Evolutionary conservation across 331 rosid genomes (phyloP), one percentile per base, ranked within the genome.

Genomic region (Rhamnella rubrinervis): DNA sequence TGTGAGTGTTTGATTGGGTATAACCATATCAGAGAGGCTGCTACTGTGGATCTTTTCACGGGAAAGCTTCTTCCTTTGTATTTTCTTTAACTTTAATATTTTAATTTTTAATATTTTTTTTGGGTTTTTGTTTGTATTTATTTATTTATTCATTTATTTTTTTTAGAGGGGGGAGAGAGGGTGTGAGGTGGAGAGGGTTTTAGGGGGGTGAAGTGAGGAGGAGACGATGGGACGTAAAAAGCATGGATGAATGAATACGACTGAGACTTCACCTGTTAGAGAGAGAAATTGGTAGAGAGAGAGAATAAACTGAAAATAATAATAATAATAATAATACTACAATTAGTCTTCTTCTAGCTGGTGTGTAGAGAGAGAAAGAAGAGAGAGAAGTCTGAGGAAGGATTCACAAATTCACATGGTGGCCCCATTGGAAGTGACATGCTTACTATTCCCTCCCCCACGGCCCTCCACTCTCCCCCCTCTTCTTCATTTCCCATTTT

Each of bases 181-280:
- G 59, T 47, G 51, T 20, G 53, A 69, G 44, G 18, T 61, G 59
- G 65, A 65, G 50, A 46, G 51, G 49, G 55, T 49, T 70, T 69
- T 68, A 13, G 70, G 18, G 40, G 44, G 78, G 19, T 55, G 13
- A 62, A 40, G 53, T 44, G 25, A 2, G 23, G 39, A 75, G 31
- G 52, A 61, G 72, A 50, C 56, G 59, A 93, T 93, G 92, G 96
- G 93, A 90, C 90, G 92, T 85, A 12, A 80, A 85, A 85, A 83
- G 89, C 62, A 76, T 75, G 71, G 71, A 71, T 73, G 83, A 79
- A 79, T 84, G 87, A 85, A 85, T 59, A 61, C 68, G 86, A 79
- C 63, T 57, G 65, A 66, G 74, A 61, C 68, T 63, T 46, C 61
- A 4, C 47, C 41, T 66, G 25, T 37, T 26, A 9, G 63, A 65